Evolutionary conservation across 2,329 filamentous ascomycete species (phyloP).

Genomic region (Venturia effusa): DNA sequence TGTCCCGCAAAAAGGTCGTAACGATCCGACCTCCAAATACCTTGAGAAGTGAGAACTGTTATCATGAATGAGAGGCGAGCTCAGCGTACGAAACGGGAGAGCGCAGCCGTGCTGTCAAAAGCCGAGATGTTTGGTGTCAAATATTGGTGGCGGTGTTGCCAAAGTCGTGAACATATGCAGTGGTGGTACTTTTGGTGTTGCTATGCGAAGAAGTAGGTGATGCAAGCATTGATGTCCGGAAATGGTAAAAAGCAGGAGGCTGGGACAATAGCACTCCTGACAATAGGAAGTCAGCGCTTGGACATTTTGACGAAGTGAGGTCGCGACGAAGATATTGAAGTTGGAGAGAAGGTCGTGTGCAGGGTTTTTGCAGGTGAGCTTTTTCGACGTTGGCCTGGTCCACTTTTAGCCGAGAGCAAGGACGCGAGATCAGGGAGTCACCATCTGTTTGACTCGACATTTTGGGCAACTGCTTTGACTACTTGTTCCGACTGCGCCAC

Average conservation of each 20-base stretch:
- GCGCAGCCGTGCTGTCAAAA: not conserved
- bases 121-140: not conserved
- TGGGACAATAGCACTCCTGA: slow-evolving; percentile 5
- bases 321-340: not conserved
- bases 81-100: not conserved
- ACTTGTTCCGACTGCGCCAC: not conserved
- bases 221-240: not conserved
- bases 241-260: not conserved
- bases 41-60: not conserved
- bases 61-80: not conserved
- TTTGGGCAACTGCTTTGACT: not conserved
- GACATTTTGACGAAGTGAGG: not conserved
- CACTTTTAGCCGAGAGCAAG: not conserved
- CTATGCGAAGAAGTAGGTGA: not conserved
- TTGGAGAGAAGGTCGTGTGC: not conserved
- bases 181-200: not conserved
- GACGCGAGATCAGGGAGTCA: not conserved
- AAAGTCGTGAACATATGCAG: not conserved
- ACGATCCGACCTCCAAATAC: not conserved
- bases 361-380: not conserved
- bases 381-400: not conserved
- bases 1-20: not conserved
- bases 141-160: not conserved
- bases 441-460: not conserved
- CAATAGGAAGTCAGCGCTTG: not conserved